A percentile compares a stretch with the other conserved stretches of the same genome.
Evolutionary conservation across 2,329 filamentous ascomycete genomes (phyloP).

Genomic region (Aspergillus candidus): DNA sequence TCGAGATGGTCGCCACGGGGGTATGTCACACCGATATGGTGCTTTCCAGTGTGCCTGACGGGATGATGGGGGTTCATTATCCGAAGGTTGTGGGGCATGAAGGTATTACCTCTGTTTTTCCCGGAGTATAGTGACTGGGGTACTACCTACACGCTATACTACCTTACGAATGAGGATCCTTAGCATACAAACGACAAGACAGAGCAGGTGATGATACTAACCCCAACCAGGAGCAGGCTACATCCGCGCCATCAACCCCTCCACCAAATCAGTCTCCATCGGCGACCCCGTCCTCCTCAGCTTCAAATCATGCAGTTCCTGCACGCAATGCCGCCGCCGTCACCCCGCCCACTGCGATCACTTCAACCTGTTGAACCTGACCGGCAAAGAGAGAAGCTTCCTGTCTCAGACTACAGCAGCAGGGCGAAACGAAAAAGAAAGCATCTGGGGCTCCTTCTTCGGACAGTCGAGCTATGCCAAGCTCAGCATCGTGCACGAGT

Average conservation of each 20-base stretch:
- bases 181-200: too few species aligned
- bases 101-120: constrained; percentile 6
- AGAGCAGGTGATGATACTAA: background rate
- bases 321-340: constrained; percentile 22
- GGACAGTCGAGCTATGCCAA: constrained; percentile 26
- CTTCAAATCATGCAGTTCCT: constrained; percentile 29
- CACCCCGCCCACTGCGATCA: constrained; percentile 26
- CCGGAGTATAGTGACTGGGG: background rate
- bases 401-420: too few species aligned
- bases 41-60: constrained; percentile 6
- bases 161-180: background rate
- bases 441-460: constrained; percentile 18
- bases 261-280: constrained; percentile 8
- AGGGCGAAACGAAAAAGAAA: too few species aligned
- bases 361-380: constrained; percentile 10
- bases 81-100: constrained; percentile 27
- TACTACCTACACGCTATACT: background rate
- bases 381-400: too few species aligned
- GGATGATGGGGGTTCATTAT: constrained; percentile 11
- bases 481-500: constrained; percentile 19
- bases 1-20: constrained; percentile 1
- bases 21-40: constrained; percentile 18
- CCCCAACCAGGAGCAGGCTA: constrained; percentile 14
- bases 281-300: constrained; percentile 30
- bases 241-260: constrained; percentile 8